phyloP scores from a whole-genome alignment of 805 yeast species.

The Saturnispora hagleri region DNA sequence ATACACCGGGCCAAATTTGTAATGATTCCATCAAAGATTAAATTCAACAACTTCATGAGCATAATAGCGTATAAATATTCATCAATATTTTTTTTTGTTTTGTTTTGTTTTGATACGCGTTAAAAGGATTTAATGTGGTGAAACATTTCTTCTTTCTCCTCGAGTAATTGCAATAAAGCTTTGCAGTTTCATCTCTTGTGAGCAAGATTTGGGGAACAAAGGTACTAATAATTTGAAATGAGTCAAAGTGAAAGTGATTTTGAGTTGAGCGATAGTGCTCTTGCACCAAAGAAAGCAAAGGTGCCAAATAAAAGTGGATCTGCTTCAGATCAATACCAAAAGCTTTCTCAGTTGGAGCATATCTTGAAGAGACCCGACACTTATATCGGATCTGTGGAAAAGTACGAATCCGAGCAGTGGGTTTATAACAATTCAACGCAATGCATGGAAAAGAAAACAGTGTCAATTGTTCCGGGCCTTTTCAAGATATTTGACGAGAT shows the following conservation, averaged over 20 bases:
- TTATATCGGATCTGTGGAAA: slow-evolving; percentile 91
- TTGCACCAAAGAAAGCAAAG: background rate
- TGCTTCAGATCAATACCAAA: slow-evolving; percentile 77
- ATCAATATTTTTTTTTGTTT: background rate
- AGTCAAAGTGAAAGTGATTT: slow-evolving; percentile 8
- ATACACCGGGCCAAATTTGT: background rate
- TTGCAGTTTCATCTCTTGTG: background rate
- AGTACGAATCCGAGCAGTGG: slow-evolving; percentile 77
- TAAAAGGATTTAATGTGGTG: background rate
- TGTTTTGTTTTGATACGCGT: background rate
- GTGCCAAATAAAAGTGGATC: slow-evolving; percentile 4
- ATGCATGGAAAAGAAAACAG: slow-evolving; percentile 49
- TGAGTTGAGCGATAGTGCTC: background rate
- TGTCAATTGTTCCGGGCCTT: slow-evolving; percentile 87
- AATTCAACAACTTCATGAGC: background rate
- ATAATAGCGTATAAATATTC: background rate
- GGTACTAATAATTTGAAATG: background rate
- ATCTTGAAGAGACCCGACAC: slow-evolving; percentile 96
- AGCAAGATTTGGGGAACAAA: background rate
- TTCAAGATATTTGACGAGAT: slow-evolving; percentile 97
- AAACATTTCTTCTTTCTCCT: background rate
- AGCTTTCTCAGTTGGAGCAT: slow-evolving; percentile 91
- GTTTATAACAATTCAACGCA: slow-evolving; percentile 58
- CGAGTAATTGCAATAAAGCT: background rate
- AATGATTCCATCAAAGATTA: background rate